Conservation (phyloP, 352 stramenopile genomes). For the Globisporangium viniferum region DNA sequence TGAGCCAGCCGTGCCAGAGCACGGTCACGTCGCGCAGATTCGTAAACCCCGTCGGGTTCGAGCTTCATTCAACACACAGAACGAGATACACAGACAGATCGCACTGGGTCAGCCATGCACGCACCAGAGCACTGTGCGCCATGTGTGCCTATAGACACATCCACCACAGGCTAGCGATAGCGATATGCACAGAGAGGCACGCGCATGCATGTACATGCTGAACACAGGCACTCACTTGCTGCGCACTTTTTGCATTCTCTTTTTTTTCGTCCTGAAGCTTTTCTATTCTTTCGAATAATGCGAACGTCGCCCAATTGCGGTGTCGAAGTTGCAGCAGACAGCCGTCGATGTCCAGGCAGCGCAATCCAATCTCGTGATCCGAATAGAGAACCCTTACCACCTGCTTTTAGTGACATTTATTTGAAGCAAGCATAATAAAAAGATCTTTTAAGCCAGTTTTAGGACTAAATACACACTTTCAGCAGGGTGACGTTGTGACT, state of each 20-base stretch:
- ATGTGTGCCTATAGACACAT: not conserved
- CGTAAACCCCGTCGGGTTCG: slow-evolving; percentile 44
- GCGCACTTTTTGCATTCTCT: slow-evolving; percentile 41
- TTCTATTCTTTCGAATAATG: slow-evolving; percentile 3
- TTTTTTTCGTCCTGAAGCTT: not conserved
- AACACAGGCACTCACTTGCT: slow-evolving; percentile 37
- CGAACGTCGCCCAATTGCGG: not conserved
- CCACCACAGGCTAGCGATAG: not conserved
- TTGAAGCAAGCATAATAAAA: too few relatives aligned
- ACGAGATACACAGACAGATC: not conserved
- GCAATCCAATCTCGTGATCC: too few relatives aligned
- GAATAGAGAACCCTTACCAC: too few relatives aligned
- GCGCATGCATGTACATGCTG: not conserved
- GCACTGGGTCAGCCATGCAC: not conserved
- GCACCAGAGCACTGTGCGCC: slow-evolving; percentile 7
- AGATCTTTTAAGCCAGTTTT: too few relatives aligned
- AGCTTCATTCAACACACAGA: slow-evolving; percentile 27
- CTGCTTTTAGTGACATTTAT: too few relatives aligned
- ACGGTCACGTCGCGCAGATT: slow-evolving; percentile 57
- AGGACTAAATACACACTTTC: too few relatives aligned
- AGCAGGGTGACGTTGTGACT: not conserved
- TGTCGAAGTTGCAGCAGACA: slow-evolving; percentile 6
- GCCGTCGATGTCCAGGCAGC: too few relatives aligned
- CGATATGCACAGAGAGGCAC: not conserved
- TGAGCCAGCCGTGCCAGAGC: slow-evolving; percentile 83